Evolutionary conservation across 345 rosid genomes (phyloP), one percentile per base, ranked within the genome.

Genomic region (Erucastrum elatum): DNA sequence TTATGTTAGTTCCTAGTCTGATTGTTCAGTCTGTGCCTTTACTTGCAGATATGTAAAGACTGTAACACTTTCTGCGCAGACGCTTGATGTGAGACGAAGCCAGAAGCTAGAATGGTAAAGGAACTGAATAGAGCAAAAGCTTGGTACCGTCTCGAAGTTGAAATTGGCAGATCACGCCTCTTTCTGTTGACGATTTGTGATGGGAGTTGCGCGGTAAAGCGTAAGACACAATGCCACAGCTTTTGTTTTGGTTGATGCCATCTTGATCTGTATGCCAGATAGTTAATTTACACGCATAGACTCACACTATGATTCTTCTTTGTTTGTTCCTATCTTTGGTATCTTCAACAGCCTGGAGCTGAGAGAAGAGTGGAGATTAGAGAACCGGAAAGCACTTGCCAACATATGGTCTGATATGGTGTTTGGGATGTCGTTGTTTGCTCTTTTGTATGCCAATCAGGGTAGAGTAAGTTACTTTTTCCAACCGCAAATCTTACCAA

Each of bases 361-460:
- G 80, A 85, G 88, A 70, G 98, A 94, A 8, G 93, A 94, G 60
- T 84, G 87, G 88, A 90, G 95, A 77, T 78, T 92, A 85, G 97
- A 91, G 77, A 94, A 94, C 78, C 90, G 94, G 71, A 90, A 78
- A 79, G 87, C 97, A 74, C 92, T 92, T 86, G 97, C 97, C 67
- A 94, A 94, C 83, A 90, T 94, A 81, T 94, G 90, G 97, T 92
- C 97, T 3, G 97, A 94, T 75, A 90, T 85, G 91, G 87, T 89
- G 51, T 94, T 94, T 76, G 97, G 97, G 83, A 75, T 94, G 78
- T 86, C 98, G 34, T 65, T 90, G 71, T 94, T 92, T 76, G 30
- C 90, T 81, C 82, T 92, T 82, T 85, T 92, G 76, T 91, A 83
- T 76, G 85, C 91, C 87, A 92, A 92, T 84, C 94, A 91, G 88